A percentile compares a stretch with the other conserved stretches of the same genome.
Evolutionary conservation across 2,329 filamentous ascomycete species (phyloP).

Genomic region (Beauveria scarabaeidicola): DNA sequence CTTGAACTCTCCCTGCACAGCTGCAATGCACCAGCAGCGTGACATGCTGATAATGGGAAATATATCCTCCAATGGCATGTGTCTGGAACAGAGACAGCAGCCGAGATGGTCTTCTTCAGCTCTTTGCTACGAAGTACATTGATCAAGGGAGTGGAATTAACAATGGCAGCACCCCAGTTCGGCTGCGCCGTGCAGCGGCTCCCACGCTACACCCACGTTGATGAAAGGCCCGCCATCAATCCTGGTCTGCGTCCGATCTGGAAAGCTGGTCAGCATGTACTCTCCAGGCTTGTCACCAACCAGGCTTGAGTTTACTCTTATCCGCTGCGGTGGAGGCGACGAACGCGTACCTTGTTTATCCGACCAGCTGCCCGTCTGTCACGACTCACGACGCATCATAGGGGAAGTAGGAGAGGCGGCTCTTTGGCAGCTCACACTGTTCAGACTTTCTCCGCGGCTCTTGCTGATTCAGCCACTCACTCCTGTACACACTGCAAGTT

Average conservation of each 20-base stretch:
- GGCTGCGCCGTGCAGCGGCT: neutral
- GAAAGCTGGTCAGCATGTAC: neutral
- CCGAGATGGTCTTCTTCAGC: neutral
- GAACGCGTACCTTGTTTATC: neutral
- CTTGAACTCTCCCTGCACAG: no score
- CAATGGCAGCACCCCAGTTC: neutral
- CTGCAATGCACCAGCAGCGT: neutral
- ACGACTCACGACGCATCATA: no score
- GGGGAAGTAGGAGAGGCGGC: neutral
- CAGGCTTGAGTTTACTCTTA: neutral
- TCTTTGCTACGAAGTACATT: neutral
- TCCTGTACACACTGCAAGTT: neutral
- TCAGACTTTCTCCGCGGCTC: neutral
- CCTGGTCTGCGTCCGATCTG: constrained; percentile 9
- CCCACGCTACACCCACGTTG: constrained; percentile 4
- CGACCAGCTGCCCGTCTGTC: neutral
- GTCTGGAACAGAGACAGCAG: neutral
- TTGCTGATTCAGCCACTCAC: neutral
- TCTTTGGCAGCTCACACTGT: neutral
- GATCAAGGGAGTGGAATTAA: no score
- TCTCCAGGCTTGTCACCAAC: neutral
- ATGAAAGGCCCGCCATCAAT: neutral
- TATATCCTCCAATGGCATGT: neutral
- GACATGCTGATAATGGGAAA: neutral
- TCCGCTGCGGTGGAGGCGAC: neutral